Conservation (phyloP, 768 basidiomycete species). For the Mycena amicta region DNA sequence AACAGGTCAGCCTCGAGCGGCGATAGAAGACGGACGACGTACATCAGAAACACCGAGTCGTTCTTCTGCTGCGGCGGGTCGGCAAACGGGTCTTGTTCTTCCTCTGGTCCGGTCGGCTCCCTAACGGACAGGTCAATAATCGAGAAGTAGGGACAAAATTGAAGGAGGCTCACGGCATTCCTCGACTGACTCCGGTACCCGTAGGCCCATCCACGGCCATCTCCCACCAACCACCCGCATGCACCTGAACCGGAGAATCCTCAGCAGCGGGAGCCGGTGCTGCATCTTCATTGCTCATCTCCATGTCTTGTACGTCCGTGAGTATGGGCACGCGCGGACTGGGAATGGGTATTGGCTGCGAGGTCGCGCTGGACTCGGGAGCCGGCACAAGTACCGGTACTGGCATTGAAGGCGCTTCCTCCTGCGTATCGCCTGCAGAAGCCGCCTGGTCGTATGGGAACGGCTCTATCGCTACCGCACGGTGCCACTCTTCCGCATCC, state of each 20-base stretch:
- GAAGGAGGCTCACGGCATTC: too few species aligned
- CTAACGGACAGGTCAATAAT: too few species aligned
- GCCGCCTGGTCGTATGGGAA: not conserved
- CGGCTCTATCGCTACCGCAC: not conserved
- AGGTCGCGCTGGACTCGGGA: not conserved
- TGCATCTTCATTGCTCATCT: not conserved
- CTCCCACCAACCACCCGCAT: not conserved
- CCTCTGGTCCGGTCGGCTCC: not conserved
- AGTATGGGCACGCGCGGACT: not conserved
- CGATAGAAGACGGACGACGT: not conserved
- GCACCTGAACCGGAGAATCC: not conserved
- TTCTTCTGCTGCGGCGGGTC: slow-evolving; percentile 2
- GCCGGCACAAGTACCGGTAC: not conserved
- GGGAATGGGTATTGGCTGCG: not conserved
- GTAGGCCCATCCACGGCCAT: not conserved
- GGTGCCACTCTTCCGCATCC: not conserved
- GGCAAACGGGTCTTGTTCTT: slow-evolving; percentile 13
- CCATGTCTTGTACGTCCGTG: not conserved
- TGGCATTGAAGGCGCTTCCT: not conserved
- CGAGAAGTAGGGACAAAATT: too few species aligned
- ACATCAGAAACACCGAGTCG: slow-evolving; percentile 4
- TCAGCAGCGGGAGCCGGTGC: not conserved
- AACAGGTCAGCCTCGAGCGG: not conserved
- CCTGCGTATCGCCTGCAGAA: not conserved
- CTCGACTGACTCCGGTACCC: too few species aligned